These are phyloP conservation scores for Blastobotrys indianensis DNA, from an alignment of 1,139 yeast species.

Conservation along the genomic window DNA sequence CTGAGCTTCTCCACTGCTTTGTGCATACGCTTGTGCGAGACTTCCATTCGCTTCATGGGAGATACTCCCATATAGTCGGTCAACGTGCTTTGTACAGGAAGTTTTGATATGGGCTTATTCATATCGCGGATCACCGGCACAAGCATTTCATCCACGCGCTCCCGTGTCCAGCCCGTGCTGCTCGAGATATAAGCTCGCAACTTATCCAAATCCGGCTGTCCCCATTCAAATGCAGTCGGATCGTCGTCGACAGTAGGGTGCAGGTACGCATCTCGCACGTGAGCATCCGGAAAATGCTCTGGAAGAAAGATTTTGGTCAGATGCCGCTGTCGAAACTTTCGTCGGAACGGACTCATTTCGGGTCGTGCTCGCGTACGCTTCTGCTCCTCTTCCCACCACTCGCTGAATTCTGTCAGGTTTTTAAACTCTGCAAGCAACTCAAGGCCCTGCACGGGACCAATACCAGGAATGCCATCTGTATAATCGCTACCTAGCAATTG, in stretches of 20 bases:
- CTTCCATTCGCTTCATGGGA: slow-evolving; percentile 19
- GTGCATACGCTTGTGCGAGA: slow-evolving; percentile 26
- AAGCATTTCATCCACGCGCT: slow-evolving; percentile 72
- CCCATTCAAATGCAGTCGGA: slow-evolving; percentile 78
- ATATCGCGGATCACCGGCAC: slow-evolving; percentile 76
- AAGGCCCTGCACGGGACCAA: slow-evolving; percentile 90
- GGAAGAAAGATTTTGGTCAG: slow-evolving; percentile 61
- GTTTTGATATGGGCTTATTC: slow-evolving; percentile 12
- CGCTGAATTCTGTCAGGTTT: slow-evolving; percentile 38
- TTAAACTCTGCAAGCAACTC: slow-evolving; percentile 90
- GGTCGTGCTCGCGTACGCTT: slow-evolving; percentile 6
- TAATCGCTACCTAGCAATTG: slow-evolving; percentile 87
- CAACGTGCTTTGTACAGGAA: slow-evolving; percentile 30
- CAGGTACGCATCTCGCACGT: slow-evolving; percentile 66
- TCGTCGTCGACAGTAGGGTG: slow-evolving; percentile 83
- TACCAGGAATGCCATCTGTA: slow-evolving; percentile 83
- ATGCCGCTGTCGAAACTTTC: slow-evolving; percentile 48
- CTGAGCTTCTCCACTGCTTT: slow-evolving; percentile 22
- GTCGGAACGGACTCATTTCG: slow-evolving; percentile 29
- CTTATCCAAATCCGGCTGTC: slow-evolving; percentile 76
- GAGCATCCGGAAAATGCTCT: slow-evolving; percentile 60
- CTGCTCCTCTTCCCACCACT: slow-evolving; percentile 53
- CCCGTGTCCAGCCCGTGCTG: slow-evolving; percentile 78
- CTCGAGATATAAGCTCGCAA: slow-evolving; percentile 62
- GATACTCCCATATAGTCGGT: slow-evolving; percentile 29